A percentile compares a stretch with the other conserved stretches of the same genome.
Evolutionary conservation across 1,284 basidiomycete species (phyloP).

Genomic region (Paramarasmius palmivorus): DNA sequence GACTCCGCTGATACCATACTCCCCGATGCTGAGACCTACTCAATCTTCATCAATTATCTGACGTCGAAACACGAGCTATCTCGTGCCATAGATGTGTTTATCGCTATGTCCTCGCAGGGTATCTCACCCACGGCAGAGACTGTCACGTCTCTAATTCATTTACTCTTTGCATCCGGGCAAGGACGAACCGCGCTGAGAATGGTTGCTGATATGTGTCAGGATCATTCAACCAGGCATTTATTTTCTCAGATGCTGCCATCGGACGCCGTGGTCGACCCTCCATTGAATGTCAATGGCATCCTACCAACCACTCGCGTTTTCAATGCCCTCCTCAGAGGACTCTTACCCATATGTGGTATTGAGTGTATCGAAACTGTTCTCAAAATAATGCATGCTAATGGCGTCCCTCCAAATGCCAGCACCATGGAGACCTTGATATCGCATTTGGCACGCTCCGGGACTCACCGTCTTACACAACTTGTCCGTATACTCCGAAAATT

Average conservation of each 20-base stretch:
- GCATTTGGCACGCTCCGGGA: conserved; percentile 44
- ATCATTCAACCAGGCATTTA: conserved; percentile 15
- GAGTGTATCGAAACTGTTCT: conserved; percentile 44
- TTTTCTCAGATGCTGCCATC: conserved; percentile 18
- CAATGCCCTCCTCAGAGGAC: conserved; percentile 56
- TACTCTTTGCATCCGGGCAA: conserved; percentile 49
- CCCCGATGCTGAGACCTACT: conserved; percentile 57
- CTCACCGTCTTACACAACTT: conserved; percentile 43
- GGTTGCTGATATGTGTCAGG: conserved; percentile 45
- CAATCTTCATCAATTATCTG: conserved; percentile 61
- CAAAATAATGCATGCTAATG: conserved; percentile 51
- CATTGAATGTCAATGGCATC: conserved; percentile 36
- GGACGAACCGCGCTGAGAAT: conserved; percentile 49
- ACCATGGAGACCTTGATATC: conserved; percentile 57
- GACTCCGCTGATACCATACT: conserved; percentile 10
- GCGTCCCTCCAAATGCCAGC: conserved; percentile 47
- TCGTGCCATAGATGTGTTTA: conserved; percentile 47
- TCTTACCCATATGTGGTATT: conserved; percentile 49
- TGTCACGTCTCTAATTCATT: conserved; percentile 54
- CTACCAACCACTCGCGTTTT: conserved; percentile 50
- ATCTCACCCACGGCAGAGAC: conserved; percentile 47
- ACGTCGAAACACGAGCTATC: conserved; percentile 44
- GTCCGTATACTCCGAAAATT: conserved; percentile 47
- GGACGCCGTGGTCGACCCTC: conserved; percentile 12
- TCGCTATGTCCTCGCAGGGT: conserved; percentile 44